These are phyloP conservation scores for Cercospora brassicicola DNA, from an alignment of 2,329 filamentous ascomycete genomes.

Conservation along the genomic window DNA sequence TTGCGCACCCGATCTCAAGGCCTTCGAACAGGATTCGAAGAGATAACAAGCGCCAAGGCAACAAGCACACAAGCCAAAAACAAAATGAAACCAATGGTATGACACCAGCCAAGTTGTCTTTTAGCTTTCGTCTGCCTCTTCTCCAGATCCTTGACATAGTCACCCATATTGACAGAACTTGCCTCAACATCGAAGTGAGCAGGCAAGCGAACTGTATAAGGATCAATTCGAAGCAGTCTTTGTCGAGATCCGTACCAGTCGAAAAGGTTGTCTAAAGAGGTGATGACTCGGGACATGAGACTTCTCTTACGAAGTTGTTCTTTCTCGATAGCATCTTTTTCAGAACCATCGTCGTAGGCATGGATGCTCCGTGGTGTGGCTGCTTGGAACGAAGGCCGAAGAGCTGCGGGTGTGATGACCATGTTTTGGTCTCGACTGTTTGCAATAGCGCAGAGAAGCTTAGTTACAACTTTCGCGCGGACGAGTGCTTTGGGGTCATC, in stretches of 20 bases:
- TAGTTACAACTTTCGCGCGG: not conserved
- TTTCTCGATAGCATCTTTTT: not conserved
- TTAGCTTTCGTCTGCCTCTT: not conserved
- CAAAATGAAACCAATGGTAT: not conserved
- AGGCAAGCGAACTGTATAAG: not conserved
- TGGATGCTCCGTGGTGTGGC: not conserved
- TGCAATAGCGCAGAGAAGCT: not conserved
- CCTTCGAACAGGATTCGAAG: not conserved
- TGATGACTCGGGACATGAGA: not conserved
- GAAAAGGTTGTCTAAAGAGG: not conserved
- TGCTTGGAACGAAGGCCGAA: not conserved
- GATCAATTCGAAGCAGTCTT: not conserved
- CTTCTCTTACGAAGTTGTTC: not conserved
- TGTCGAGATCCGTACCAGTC: not conserved
- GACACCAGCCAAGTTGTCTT: not conserved
- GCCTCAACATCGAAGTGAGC: not conserved
- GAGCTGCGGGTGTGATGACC: not conserved
- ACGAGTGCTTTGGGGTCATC: not conserved
- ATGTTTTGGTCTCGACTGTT: not conserved
- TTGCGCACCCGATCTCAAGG: not conserved
- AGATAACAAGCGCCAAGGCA: not conserved
- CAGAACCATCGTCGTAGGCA: not conserved
- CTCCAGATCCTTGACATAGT: not conserved
- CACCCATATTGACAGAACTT: not conserved
- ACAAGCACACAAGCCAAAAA: not conserved